Conservation (phyloP, 306 rosid species). For the Castanospermum australe region DNA sequence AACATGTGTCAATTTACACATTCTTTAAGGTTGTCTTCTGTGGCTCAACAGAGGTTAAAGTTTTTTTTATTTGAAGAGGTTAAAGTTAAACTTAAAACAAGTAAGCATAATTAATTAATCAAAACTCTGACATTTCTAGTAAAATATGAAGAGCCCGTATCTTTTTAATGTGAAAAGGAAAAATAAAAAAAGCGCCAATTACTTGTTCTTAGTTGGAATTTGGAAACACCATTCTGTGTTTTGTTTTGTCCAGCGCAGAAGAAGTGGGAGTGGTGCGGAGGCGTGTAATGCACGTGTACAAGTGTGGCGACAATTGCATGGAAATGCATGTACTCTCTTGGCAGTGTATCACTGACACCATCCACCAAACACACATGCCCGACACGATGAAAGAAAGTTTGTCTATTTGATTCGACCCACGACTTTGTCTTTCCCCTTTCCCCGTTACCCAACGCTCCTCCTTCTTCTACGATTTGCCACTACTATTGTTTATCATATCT, state of each 20-base stretch:
- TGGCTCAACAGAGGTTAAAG: not conserved
- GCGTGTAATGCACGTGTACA: constrained; percentile 56
- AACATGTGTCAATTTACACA: not conserved
- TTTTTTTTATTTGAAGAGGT: no score
- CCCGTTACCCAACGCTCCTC: constrained; percentile 15
- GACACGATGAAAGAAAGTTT: constrained; percentile 57
- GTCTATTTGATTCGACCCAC: constrained; percentile 70
- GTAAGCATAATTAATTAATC: not conserved
- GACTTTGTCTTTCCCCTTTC: constrained; percentile 48
- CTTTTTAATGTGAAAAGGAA: not conserved
- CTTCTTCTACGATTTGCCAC: not conserved
- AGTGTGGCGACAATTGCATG: constrained; percentile 73
- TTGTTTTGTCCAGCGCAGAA: constrained; percentile 21
- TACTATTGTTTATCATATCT: not conserved
- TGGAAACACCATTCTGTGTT: not conserved
- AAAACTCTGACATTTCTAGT: not conserved
- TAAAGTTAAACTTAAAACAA: no score
- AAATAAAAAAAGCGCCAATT: not conserved
- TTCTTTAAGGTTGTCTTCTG: not conserved
- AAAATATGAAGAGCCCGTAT: not conserved
- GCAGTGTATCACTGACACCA: constrained; percentile 74
- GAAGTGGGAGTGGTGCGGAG: not conserved
- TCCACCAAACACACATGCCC: constrained; percentile 75
- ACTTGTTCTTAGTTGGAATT: constrained; percentile 24
- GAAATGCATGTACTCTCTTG: constrained; percentile 71